Evolutionary conservation across 176 grass and related monocot genomes (phyloP).

Genomic region (Themeda triandra): DNA sequence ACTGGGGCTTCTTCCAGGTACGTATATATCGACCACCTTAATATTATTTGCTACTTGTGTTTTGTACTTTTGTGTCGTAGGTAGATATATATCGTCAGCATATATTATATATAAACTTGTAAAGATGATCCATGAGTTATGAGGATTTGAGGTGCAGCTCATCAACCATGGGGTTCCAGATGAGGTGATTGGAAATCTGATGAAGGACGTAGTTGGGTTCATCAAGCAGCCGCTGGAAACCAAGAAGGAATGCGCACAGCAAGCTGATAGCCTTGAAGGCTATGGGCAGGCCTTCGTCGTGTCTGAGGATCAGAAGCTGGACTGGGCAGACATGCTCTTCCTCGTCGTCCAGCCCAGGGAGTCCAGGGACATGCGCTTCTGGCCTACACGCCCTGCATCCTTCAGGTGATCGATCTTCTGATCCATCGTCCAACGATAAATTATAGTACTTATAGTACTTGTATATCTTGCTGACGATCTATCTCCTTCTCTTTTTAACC

Average conservation of each 20-base stretch:
- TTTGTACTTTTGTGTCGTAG: too few species aligned
- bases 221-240: neutral
- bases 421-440: too few species aligned
- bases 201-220: neutral
- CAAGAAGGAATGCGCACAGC: neutral
- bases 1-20: constrained; percentile 25
- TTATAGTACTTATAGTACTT: too few species aligned
- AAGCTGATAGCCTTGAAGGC: neutral
- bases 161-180: neutral
- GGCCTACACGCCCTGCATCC: neutral
- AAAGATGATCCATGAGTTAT: too few species aligned
- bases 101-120: too few species aligned
- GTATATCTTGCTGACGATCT: too few species aligned
- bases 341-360: neutral
- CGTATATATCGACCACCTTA: too few species aligned
- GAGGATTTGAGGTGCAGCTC: too few species aligned
- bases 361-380: neutral
- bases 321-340: neutral
- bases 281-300: neutral
- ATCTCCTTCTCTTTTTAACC: too few species aligned
- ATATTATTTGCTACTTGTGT: too few species aligned
- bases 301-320: neutral
- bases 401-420: too few species aligned
- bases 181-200: neutral
- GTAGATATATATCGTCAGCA: too few species aligned